phyloP scores from a whole-genome alignment of 192 early-diverging fungal genomes.

The Diversispora epigaea region DNA sequence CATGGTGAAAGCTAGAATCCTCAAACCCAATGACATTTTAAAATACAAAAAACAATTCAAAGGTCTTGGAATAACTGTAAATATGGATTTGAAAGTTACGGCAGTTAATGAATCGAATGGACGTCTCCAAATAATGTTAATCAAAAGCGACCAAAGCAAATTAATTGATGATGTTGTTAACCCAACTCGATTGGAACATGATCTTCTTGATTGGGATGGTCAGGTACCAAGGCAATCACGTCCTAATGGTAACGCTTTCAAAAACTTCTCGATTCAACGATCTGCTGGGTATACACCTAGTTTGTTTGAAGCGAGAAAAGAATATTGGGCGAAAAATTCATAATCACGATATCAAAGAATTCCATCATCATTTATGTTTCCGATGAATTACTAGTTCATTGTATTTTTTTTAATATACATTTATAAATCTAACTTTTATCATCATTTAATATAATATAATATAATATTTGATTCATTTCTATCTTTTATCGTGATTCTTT shows the following conservation, averaged over 20 bases:
- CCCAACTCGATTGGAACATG: slow-evolving; percentile 45
- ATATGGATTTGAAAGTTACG: neutral
- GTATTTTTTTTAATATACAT: no score
- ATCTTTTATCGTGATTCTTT: no score
- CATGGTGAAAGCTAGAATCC: neutral
- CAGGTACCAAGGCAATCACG: slow-evolving; percentile 40
- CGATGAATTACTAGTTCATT: no score
- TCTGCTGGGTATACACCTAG: slow-evolving; percentile 1
- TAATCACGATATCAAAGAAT: neutral
- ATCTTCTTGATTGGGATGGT: slow-evolving; percentile 46
- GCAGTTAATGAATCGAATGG: slow-evolving; percentile 11
- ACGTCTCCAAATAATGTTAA: neutral
- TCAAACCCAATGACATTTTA: neutral
- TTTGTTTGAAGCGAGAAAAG: slow-evolving; percentile 11
- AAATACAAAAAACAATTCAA: slow-evolving; percentile 12
- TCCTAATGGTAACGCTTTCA: slow-evolving; percentile 51
- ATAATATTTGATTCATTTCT: no score
- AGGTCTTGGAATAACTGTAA: neutral
- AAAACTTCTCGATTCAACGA: slow-evolving; percentile 5
- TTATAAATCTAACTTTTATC: no score
- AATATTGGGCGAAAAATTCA: slow-evolving; percentile 12
- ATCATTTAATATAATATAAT: no score
- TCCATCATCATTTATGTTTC: no score
- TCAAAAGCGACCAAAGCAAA: neutral
- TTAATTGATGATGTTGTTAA: slow-evolving; percentile 30